A percentile compares a stretch with the other conserved stretches of the same genome.
Evolutionary conservation across 306 rosid species (phyloP).

Genomic region (Gillenia trifoliata): DNA sequence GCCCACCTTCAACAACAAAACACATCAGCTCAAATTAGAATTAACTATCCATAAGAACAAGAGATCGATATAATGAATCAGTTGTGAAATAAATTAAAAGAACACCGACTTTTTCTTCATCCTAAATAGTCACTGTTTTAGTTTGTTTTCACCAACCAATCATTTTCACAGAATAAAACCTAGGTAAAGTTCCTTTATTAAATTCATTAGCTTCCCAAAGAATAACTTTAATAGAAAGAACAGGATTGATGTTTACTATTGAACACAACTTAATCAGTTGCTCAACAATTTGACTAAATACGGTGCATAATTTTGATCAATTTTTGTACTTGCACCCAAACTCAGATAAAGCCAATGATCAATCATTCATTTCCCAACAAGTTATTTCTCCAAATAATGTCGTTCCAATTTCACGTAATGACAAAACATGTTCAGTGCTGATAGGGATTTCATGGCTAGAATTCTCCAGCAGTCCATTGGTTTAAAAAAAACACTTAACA

Average conservation of each 20-base stretch:
- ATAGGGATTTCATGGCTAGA: too few relatives aligned
- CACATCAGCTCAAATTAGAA: background rate
- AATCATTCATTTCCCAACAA: too few relatives aligned
- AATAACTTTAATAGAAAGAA: background rate
- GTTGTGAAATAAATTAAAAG: background rate
- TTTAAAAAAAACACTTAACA: too few relatives aligned
- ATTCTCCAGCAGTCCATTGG: too few relatives aligned
- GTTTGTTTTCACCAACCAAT: background rate
- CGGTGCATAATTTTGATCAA: background rate
- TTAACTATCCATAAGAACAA: background rate
- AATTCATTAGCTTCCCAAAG: background rate
- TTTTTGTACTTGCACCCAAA: background rate
- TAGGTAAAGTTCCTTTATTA: background rate
- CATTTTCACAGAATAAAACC: background rate
- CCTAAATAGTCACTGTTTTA: background rate
- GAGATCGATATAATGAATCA: background rate
- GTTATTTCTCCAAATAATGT: too few relatives aligned
- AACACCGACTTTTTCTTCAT: background rate
- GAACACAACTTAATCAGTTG: background rate
- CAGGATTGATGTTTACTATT: background rate
- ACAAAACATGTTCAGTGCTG: too few relatives aligned
- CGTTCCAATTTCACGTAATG: too few relatives aligned
- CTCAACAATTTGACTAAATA: background rate
- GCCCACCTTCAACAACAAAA: conserved; percentile 76
- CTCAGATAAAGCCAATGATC: too few relatives aligned